Evolutionary conservation across 2,329 filamentous ascomycete genomes (phyloP).

Genomic region (Alternaria burnsii): DNA sequence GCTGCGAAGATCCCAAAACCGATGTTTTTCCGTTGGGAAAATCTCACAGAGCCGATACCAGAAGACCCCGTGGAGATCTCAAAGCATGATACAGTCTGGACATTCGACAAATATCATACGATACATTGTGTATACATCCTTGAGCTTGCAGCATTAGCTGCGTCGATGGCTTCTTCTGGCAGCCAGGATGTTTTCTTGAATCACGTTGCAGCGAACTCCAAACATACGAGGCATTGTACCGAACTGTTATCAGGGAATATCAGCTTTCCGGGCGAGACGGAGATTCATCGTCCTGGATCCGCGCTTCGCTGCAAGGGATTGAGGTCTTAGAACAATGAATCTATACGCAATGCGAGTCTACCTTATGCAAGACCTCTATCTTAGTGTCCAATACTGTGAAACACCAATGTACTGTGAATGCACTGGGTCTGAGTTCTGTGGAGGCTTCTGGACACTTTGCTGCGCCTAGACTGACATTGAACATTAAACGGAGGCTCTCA

Average conservation of each 20-base stretch:
- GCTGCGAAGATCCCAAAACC: neutral
- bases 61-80: neutral
- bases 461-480: neutral
- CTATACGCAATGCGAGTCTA: neutral
- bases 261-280: neutral
- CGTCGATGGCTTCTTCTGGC: slow-evolving; percentile 5
- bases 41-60: neutral
- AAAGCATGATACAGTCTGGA: neutral
- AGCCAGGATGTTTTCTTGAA: slow-evolving; percentile 8
- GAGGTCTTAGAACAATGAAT: neutral
- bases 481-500: neutral
- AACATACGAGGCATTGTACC: neutral
- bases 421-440: neutral
- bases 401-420: neutral
- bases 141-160: slow-evolving; percentile 10
- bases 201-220: neutral
- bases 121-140: slow-evolving; percentile 12
- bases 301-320: neutral
- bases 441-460: neutral
- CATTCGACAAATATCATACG: neutral
- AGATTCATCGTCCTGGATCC: neutral
- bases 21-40: neutral
- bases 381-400: neutral
- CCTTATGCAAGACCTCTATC: neutral
- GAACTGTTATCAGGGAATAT: neutral